Evolutionary conservation across 2,329 filamentous ascomycete species (phyloP).

Genomic region (Hypoxylon sp.): DNA sequence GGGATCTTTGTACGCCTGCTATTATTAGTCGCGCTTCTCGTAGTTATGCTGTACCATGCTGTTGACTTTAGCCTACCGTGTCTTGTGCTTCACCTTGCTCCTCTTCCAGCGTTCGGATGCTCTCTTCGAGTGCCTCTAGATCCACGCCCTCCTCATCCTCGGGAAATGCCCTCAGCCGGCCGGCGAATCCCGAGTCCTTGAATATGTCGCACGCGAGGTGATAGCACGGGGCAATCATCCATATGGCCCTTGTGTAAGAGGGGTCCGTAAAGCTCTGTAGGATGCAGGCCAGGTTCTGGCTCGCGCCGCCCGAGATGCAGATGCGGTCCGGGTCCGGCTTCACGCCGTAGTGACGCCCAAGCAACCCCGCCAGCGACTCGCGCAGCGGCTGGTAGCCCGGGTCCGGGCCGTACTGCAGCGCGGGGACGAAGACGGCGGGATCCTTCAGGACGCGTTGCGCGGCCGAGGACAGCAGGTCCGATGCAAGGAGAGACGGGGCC

Average conservation of each 20-base stretch:
- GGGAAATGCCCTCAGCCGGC: constrained; percentile 65
- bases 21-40: not conserved
- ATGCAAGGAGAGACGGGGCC: constrained; percentile 14
- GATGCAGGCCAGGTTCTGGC: constrained; percentile 69
- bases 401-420: constrained; percentile 70
- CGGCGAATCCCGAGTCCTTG: constrained; percentile 68
- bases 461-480: constrained; percentile 16
- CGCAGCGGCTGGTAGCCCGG: constrained; percentile 63
- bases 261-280: constrained; percentile 72
- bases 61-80: not conserved
- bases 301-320: constrained; percentile 71
- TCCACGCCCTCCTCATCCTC: constrained; percentile 69
- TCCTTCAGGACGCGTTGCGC: constrained; percentile 17
- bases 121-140: constrained; percentile 44
- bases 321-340: constrained; percentile 56
- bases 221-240: constrained; percentile 72
- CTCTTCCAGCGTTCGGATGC: constrained; percentile 32
- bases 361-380: constrained; percentile 65
- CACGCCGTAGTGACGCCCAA: constrained; percentile 62
- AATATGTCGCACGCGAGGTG: constrained; percentile 72
- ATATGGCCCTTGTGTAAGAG: constrained; percentile 67
- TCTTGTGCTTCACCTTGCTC: not conserved
- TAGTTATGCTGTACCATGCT: not conserved
- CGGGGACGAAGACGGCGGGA: constrained; percentile 39
- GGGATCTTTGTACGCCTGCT: not conserved